These are phyloP conservation scores for Populus hybrid DNA, from an alignment of 441 rosid species.

Conservation along the genomic window DNA sequence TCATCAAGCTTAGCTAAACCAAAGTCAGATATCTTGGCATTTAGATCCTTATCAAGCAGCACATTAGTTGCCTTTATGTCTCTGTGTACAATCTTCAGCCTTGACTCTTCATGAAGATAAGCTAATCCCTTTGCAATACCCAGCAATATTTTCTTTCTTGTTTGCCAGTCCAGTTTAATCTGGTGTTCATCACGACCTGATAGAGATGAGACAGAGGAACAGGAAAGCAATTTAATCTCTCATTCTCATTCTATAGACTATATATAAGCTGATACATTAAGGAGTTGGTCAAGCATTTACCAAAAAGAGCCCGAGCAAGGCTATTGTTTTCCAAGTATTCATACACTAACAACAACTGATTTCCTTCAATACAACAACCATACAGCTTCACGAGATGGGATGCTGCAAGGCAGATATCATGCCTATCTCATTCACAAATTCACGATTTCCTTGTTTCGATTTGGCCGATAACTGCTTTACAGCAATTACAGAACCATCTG, in stretches of 20 bases:
- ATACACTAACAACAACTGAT: constrained; percentile 64
- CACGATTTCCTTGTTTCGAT: too few relatives aligned
- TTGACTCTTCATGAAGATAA: constrained; percentile 74
- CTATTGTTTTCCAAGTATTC: constrained; percentile 77
- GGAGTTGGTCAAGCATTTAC: constrained; percentile 26
- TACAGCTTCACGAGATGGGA: too few relatives aligned
- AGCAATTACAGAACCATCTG: too few relatives aligned
- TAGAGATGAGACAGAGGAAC: neutral
- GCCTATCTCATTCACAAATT: too few relatives aligned
- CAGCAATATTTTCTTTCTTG: constrained; percentile 55
- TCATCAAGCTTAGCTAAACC: constrained; percentile 86
- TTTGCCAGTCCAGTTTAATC: constrained; percentile 55
- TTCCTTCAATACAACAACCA: constrained; percentile 85
- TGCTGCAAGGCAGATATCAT: too few relatives aligned
- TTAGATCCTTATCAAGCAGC: constrained; percentile 63
- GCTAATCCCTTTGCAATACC: constrained; percentile 72
- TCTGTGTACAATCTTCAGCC: constrained; percentile 3
- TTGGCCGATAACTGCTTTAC: too few relatives aligned
- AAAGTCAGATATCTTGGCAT: constrained; percentile 77
- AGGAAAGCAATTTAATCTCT: too few relatives aligned
- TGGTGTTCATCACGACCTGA: constrained; percentile 47
- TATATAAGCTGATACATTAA: too few relatives aligned
- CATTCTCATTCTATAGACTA: too few relatives aligned
- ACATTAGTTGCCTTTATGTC: constrained; percentile 58
- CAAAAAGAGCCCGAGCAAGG: constrained; percentile 82